Base-by-base conservation (phyloP, 306 rosid genomes). In the Dicorynia guianensis region DNA sequence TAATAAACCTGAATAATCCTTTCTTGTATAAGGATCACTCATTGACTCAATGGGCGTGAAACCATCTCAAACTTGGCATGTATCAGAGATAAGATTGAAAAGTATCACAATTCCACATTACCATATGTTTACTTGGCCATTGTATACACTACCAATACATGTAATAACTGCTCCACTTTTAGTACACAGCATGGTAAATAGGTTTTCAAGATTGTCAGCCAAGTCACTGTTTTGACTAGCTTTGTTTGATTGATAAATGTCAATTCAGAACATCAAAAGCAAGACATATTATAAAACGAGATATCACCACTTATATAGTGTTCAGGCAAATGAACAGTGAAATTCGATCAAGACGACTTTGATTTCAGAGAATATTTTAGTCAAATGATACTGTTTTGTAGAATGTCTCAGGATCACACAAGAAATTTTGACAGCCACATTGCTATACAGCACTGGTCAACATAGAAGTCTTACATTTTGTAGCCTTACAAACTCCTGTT, bases 401-500 rank as follows among this genome's bases (percentile, higher is more conserved):
- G 44, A 33, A 59, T 11, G 39, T 55, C 62, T 46, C 52, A 50
- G 25, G 11, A n/a, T 38, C 10, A 54, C 25, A 63, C 40, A n/a
- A 57, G 67, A 70, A 54, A 69, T 17, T 30, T 38, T 10, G 59
- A 15, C 63, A 80, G 72, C 53, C 63, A 67, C 60, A 42, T 15
- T 5, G 67, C 38, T 15, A 50, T 8, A 59, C 62, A 44, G 60
- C 13, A 72, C 63, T 4, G 35, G 42, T 67, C 11, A 20, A 39
- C 76, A 69, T 49, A 74, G 76, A 74, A 58, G n/a, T 48, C 59
- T 83, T 93, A 94, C 97, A 81, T 87, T 94, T 87, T 91, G 93
- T 72, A 94, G 96, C 80, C 98, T 91, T 84, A 89, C 97, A 63
- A 74, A 94, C 82, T 94, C 97, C 85, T 88, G 97, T 76, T 87